Conservation (phyloP, 208 protist species). For the Crithidia sp. region DNA sequence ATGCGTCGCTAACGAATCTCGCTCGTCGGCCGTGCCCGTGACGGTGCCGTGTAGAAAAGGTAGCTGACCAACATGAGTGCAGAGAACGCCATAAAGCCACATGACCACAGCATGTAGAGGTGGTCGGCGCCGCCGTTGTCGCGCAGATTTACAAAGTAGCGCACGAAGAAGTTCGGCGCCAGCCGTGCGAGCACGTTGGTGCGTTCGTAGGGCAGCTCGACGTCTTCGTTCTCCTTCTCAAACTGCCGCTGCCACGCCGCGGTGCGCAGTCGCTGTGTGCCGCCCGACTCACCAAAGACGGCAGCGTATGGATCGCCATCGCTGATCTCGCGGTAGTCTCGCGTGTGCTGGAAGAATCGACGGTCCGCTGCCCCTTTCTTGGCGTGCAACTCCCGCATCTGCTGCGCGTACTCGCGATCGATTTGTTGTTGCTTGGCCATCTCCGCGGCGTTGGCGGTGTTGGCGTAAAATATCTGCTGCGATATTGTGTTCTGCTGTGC, state of each 20-base stretch:
- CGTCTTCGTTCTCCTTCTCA: slow-evolving; percentile 81
- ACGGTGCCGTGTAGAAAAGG: slow-evolving; percentile 83
- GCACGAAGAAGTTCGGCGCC: slow-evolving; percentile 88
- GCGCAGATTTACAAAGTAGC: slow-evolving; percentile 81
- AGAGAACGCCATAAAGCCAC: slow-evolving; percentile 22
- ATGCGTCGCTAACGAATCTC: slow-evolving; percentile 58
- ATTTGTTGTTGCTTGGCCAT: slow-evolving; percentile 45
- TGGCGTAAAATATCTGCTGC: slow-evolving; percentile 63
- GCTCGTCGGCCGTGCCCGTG: slow-evolving; percentile 49
- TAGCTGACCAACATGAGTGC: slow-evolving; percentile 59
- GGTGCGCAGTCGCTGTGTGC: slow-evolving; percentile 62
- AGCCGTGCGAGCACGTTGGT: slow-evolving; percentile 70
- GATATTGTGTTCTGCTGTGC: slow-evolving; percentile 65
- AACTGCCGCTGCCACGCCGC: slow-evolving; percentile 90
- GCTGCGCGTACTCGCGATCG: slow-evolving; percentile 53
- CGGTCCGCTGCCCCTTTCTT: slow-evolving; percentile 42
- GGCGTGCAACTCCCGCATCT: slow-evolving; percentile 46
- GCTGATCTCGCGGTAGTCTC: slow-evolving; percentile 81
- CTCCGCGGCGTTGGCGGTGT: slow-evolving; percentile 38
- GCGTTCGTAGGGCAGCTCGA: slow-evolving; percentile 86
- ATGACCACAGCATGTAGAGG: slow-evolving; percentile 42
- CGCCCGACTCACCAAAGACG: slow-evolving; percentile 67
- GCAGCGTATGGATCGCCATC: slow-evolving; percentile 75
- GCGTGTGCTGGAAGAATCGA: slow-evolving; percentile 64
- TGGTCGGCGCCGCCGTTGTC: slow-evolving; percentile 75